A percentile compares a stretch with the other conserved stretches of the same genome.
Conservation (phyloP, 129 eudicot genomes). For the Lactuca sativa region DNA sequence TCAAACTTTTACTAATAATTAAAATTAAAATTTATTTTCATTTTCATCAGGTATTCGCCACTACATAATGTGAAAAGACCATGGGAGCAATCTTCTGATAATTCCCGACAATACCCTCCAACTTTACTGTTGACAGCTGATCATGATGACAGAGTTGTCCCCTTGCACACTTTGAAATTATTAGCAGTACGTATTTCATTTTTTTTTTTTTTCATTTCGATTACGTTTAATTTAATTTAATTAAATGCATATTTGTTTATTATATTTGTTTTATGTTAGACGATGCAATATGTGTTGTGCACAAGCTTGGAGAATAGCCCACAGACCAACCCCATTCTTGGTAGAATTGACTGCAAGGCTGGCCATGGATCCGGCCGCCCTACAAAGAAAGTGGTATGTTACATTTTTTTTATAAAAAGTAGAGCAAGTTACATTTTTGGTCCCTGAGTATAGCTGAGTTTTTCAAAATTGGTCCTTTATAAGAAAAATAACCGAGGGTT, state of each 20-base stretch:
- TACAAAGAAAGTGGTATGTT: constrained; percentile 44
- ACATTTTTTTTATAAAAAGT: neutral
- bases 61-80: constrained; percentile 95
- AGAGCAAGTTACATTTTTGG: neutral
- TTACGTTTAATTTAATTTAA: neutral
- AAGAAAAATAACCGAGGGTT: neutral
- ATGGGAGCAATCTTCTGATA: constrained; percentile 68
- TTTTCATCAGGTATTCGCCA: constrained; percentile 82
- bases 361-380: constrained; percentile 51
- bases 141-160: constrained; percentile 98
- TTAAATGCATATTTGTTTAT: neutral
- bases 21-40: neutral
- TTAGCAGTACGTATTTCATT: constrained; percentile 61
- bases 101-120: constrained; percentile 69
- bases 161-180: constrained; percentile 83
- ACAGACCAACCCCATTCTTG: constrained; percentile 46
- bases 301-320: constrained; percentile 48
- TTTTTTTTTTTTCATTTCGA: neutral
- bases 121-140: constrained; percentile 95
- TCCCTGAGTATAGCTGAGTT: neutral
- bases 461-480: neutral
- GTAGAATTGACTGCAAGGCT: constrained; percentile 44
- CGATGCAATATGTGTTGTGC: constrained; percentile 48
- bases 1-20: neutral
- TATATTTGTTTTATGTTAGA: constrained; percentile 9